These are phyloP conservation scores for Torrubiellomyces zombiae DNA, from an alignment of 2,329 filamentous ascomycete species.

Conservation along the genomic window DNA sequence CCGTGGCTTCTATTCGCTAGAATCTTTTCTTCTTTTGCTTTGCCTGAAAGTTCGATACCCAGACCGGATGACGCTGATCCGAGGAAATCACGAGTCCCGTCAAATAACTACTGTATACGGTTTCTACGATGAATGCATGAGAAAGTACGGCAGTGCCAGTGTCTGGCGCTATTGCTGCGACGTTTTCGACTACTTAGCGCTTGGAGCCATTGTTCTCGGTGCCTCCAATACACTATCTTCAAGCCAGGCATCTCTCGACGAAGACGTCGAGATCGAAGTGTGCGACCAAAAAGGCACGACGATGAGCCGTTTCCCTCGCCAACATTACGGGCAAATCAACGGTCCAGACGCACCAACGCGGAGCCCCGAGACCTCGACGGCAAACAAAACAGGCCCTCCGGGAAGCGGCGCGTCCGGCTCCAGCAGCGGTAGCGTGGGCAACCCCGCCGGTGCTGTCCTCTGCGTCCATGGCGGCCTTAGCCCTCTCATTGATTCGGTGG, in stretches of 20 bases:
- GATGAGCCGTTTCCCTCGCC: conserved; percentile 53
- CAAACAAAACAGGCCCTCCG: conserved; percentile 45
- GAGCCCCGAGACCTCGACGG: conserved; percentile 9
- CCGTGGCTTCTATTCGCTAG: conserved; percentile 92
- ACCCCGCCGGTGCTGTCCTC: conserved; percentile 66
- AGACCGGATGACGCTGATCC: conserved; percentile 88
- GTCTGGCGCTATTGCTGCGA: conserved; percentile 97
- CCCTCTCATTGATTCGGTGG: conserved; percentile 79
- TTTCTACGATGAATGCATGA: conserved; percentile 92
- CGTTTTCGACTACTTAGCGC: conserved; percentile 89
- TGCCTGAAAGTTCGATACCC: conserved; percentile 96
- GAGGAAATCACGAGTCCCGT: conserved; percentile 88
- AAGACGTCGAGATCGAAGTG: conserved; percentile 83
- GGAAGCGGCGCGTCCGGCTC: conserved; percentile 64
- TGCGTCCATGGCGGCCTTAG: conserved; percentile 92
- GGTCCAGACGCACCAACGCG: conserved; percentile 1
- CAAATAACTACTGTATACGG: conserved; percentile 97
- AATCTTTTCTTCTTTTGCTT: conserved; percentile 87
- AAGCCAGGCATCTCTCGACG: conserved; percentile 35
- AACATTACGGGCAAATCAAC: conserved; percentile 9
- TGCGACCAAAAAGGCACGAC: conserved; percentile 70
- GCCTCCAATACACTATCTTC: conserved; percentile 49
- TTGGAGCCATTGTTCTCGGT: conserved; percentile 81
- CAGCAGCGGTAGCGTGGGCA: conserved; percentile 45
- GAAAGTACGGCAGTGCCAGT: conserved; percentile 92